These are phyloP conservation scores for Xylariales sp. DNA, from an alignment of 2,329 filamentous ascomycete species.

Conservation along the genomic window DNA sequence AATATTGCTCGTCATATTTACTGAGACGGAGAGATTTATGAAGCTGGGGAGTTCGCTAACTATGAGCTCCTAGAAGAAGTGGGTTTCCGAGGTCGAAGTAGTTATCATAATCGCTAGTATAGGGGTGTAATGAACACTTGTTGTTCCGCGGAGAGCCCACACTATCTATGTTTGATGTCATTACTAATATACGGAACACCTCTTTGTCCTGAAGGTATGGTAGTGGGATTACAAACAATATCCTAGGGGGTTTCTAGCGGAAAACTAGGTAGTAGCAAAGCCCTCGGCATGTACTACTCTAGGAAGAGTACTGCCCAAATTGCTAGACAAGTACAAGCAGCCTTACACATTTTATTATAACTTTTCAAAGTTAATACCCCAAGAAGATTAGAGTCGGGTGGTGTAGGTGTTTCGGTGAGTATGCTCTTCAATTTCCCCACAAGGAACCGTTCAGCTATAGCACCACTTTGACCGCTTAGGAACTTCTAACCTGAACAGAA, in stretches of 20 bases:
- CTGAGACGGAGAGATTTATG: too few species aligned
- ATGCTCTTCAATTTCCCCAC: background rate
- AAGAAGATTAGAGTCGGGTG: background rate
- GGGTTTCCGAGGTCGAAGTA: background rate
- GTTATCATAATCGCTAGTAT: too few species aligned
- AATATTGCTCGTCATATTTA: too few species aligned
- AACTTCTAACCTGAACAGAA: background rate
- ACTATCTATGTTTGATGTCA: too few species aligned
- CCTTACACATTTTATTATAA: too few species aligned
- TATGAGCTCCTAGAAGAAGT: conserved; percentile 7
- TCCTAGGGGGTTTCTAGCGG: conserved; percentile 14
- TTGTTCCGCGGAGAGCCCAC: too few species aligned
- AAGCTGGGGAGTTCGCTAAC: too few species aligned
- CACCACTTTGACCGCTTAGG: conserved; percentile 1
- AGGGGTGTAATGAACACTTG: too few species aligned
- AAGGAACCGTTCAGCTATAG: conserved; percentile 1
- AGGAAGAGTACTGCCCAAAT: conserved; percentile 11
- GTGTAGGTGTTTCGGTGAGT: background rate
- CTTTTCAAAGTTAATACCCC: conserved; percentile 4
- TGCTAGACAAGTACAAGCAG: conserved; percentile 8
- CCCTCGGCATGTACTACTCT: conserved; percentile 8
- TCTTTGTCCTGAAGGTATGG: background rate
- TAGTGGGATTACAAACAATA: conserved; percentile 14
- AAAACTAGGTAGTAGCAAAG: conserved; percentile 18
- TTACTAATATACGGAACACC: too few species aligned